A percentile compares a stretch with the other conserved stretches of the same genome.
These are phyloP conservation scores for Aspergillus viridinutans DNA, from an alignment of 2,329 filamentous ascomycete genomes.

Conservation along the genomic window DNA sequence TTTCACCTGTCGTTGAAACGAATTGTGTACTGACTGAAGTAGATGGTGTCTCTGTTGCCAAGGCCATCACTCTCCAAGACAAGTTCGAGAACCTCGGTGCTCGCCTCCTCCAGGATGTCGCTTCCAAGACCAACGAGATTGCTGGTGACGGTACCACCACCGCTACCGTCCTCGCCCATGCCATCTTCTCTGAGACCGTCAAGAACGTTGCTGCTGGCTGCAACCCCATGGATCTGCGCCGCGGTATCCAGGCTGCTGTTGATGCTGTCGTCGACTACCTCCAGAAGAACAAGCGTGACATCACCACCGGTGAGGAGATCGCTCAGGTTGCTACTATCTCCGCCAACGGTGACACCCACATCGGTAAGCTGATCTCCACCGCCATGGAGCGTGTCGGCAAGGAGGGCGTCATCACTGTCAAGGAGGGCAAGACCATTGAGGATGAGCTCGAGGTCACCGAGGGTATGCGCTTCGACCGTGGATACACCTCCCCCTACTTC, in stretches of 20 bases:
- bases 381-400: constrained; percentile 99
- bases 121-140: constrained; percentile 98
- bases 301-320: constrained; percentile 95
- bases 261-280: constrained; percentile 92
- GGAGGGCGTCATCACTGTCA: constrained; percentile 99
- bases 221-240: constrained; percentile 98
- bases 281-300: constrained; percentile 93
- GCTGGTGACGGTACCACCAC: constrained; percentile 98
- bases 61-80: constrained; percentile 89
- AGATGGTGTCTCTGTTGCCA: constrained; percentile 88
- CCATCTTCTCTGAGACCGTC: constrained; percentile 99
- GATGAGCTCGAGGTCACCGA: constrained; percentile 99
- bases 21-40: constrained; percentile 18
- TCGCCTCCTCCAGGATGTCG: constrained; percentile 93
- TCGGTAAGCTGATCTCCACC: constrained; percentile 91
- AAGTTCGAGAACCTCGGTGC: constrained; percentile 99
- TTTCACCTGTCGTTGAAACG: constrained; percentile 2
- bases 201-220: constrained; percentile 99
- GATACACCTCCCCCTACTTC: constrained; percentile 98
- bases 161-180: constrained; percentile 90
- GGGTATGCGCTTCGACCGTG: constrained; percentile 99
- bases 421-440: constrained; percentile 98
- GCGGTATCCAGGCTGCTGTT: constrained; percentile 94
- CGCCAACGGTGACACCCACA: constrained; percentile 92
- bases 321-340: constrained; percentile 98